A percentile compares a stretch with the other conserved stretches of the same genome.
Evolutionary conservation across 2,329 filamentous ascomycete species (phyloP).

Genomic region (Ambrosiella beaveri): DNA sequence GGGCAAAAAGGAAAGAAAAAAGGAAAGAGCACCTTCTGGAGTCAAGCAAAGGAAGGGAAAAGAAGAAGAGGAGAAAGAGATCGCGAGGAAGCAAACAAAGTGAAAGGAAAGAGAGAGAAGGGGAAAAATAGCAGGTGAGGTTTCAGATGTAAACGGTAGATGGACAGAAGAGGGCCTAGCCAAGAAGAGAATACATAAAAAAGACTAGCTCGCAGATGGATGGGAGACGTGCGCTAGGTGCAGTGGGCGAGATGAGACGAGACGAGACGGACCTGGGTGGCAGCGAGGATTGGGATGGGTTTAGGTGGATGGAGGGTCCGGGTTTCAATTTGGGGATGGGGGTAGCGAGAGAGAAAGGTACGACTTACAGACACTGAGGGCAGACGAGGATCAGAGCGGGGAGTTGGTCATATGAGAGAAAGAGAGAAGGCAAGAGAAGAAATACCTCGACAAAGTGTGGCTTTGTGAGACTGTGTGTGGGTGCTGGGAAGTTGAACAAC

Average conservation of each 20-base stretch:
- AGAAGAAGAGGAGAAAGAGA: not conserved
- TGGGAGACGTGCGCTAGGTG: not conserved
- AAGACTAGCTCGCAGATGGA: no score
- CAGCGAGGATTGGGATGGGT: not conserved
- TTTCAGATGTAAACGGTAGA: not conserved
- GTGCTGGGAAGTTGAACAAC: not conserved
- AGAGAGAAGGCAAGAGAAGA: not conserved
- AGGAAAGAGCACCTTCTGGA: not conserved
- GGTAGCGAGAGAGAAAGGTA: not conserved
- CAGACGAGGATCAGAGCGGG: not conserved
- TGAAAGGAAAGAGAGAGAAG: not conserved
- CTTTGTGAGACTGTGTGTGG: not conserved
- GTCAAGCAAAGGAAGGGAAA: not conserved
- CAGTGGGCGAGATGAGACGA: not conserved
- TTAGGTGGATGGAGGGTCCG: not conserved
- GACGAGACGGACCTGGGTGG: not conserved
- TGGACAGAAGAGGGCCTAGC: not conserved
- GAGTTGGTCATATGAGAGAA: not conserved
- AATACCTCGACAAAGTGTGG: not conserved
- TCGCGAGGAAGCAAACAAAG: not conserved
- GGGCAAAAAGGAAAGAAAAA: constrained; percentile 2
- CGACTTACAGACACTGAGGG: not conserved
- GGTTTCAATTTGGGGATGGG: not conserved
- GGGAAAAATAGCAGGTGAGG: not conserved
- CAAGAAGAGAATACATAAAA: not conserved